Base-by-base conservation (phyloP, 495 filamentous ascomycete genomes). In the Neurospora intermedia region DNA sequence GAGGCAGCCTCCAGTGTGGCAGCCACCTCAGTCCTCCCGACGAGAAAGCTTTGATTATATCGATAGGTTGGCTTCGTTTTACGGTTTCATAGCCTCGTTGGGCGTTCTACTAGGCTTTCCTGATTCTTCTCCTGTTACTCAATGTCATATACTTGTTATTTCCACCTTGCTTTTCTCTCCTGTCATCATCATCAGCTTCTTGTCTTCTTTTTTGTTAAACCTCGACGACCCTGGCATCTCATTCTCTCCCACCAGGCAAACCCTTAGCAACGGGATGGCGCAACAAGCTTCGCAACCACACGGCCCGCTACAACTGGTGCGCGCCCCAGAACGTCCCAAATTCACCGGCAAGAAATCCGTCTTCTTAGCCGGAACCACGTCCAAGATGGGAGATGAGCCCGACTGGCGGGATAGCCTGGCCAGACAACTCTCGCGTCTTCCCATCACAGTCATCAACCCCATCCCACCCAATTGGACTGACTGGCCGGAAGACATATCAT, bases 371-470 rank as follows among this genome's bases (percentile, higher is more conserved):
- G 84, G 84, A 18, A 82, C 81, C 11, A 84, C 83, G 1, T 79
- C 75, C 27, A 70, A 45, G 18, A 74, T 70, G 1, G 54, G 54
- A 38, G 71, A 74, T 15, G 77, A 79, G 1, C 62, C 76, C 0
- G 81, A 84, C 75, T 87, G 85, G 85, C 85, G 83, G 11, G 73
- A 81, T 20, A 70, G 54, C 16, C 70, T 88, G 39, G 75, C 69
- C 13, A 69, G 76, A 38, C 76, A 78, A 7, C 79, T 87, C 42
- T 72, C 80, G 0, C 73, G 80, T 43, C 75, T 81, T 10, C 85
- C 87, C 66, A 75, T 92, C 72, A 89, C 87, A 6, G 81, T 92
- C 71, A 84, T 86, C 77, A 90, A 92, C 69, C 89, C 88, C 8
- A 77, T 83, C 15, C 85, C 87, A 1, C 69, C 77, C 4, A 83